Evolutionary conservation across 495 filamentous ascomycete genomes (phyloP).

Genomic region (Xylaria curta): DNA sequence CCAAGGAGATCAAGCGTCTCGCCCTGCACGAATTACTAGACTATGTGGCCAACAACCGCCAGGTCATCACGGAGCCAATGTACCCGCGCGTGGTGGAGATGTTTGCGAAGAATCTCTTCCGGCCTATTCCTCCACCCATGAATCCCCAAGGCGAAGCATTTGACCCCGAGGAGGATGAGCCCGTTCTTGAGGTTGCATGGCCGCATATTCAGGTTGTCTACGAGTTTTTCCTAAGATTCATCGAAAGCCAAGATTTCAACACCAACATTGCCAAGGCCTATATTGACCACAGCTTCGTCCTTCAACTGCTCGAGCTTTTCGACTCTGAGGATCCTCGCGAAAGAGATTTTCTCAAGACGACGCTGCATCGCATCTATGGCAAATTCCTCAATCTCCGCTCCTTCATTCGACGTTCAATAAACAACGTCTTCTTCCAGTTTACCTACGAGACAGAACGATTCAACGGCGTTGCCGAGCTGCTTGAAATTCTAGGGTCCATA

Average conservation of each 20-base stretch:
- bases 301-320: slow-evolving; percentile 96
- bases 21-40: slow-evolving; percentile 96
- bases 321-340: slow-evolving; percentile 98
- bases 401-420: slow-evolving; percentile 97
- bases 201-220: slow-evolving; percentile 99
- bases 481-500: slow-evolving; percentile 97
- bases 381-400: slow-evolving; percentile 98
- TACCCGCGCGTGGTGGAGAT: slow-evolving; percentile 98
- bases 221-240: slow-evolving; percentile 98
- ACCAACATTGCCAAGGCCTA: slow-evolving; percentile 99
- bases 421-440: slow-evolving; percentile 99
- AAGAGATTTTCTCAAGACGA: slow-evolving; percentile 98
- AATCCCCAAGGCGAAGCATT: slow-evolving; percentile 98
- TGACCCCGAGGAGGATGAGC: slow-evolving; percentile 98
- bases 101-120: slow-evolving; percentile 98
- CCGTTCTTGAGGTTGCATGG: slow-evolving; percentile 98
- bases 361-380: slow-evolving; percentile 96
- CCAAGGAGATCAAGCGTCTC: slow-evolving; percentile 99
- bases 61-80: slow-evolving; percentile 99
- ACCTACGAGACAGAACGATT: slow-evolving; percentile 98
- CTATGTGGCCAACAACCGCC: slow-evolving; percentile 97
- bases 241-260: slow-evolving; percentile 99
- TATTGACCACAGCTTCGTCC: slow-evolving; percentile 97
- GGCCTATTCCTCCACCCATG: slow-evolving; percentile 94
- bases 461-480: slow-evolving; percentile 95